A percentile compares a stretch with the other conserved stretches of the same genome.
phyloP scores from a whole-genome alignment of 352 stramenopile genomes.

The Phytophthora lateralis region DNA sequence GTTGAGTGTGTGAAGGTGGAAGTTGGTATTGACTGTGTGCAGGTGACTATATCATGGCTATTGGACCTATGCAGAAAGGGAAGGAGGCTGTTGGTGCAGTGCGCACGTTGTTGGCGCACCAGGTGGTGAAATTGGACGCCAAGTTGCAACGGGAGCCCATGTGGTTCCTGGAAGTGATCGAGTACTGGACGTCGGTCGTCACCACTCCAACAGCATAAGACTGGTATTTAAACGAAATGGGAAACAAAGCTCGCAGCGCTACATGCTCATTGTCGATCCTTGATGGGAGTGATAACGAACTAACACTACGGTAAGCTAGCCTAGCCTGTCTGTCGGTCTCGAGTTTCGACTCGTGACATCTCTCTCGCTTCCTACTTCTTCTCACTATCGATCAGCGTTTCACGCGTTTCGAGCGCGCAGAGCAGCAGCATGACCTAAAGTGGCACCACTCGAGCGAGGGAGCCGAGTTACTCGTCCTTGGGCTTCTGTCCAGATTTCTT shows the following conservation, averaged over 20 bases:
- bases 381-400: slow-evolving; percentile 34
- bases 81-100: slow-evolving; percentile 20
- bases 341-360: not conserved
- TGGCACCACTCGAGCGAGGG: slow-evolving; percentile 17
- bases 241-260: slow-evolving; percentile 19
- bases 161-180: slow-evolving; percentile 76
- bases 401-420: slow-evolving; percentile 1
- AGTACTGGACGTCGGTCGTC: slow-evolving; percentile 69
- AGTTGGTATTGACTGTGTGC: not conserved
- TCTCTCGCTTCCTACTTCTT: slow-evolving; percentile 18
- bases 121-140: slow-evolving; percentile 58
- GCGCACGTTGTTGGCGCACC: slow-evolving; percentile 57
- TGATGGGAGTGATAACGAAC: slow-evolving; percentile 39
- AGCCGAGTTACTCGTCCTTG: slow-evolving; percentile 51
- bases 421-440: slow-evolving; percentile 30
- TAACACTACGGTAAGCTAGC: slow-evolving; percentile 9
- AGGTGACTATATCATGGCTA: slow-evolving; percentile 83
- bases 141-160: slow-evolving; percentile 67
- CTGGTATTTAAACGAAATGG: slow-evolving; percentile 15
- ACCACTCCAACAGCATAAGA: slow-evolving; percentile 6
- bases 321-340: slow-evolving; percentile 11
- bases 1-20: not conserved
- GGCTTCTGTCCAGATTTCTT: slow-evolving; percentile 51
- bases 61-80: slow-evolving; percentile 63
- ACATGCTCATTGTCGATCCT: slow-evolving; percentile 36